Percentiles rank a stretch among this genome's conserved stretches.
phyloP scores from a whole-genome alignment of 371 early-diverging fungal genomes.

The Rhizoclosmatium hyalinum region DNA sequence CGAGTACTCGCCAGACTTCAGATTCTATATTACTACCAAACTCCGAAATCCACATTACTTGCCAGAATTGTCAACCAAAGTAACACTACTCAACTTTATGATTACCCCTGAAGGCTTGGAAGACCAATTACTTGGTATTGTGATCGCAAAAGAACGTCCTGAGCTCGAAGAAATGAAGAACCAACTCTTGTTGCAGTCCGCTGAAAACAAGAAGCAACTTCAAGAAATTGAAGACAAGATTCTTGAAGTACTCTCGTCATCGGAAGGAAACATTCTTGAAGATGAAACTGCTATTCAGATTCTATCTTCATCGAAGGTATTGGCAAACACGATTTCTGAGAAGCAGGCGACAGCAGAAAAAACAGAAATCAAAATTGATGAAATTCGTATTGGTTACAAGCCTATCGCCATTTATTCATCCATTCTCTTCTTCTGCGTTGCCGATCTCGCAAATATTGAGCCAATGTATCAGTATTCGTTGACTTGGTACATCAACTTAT shows the following conservation, averaged over 20 bases:
- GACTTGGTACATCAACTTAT: conserved; percentile 62
- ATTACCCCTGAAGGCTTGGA: conserved; percentile 64
- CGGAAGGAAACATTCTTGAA: conserved; percentile 63
- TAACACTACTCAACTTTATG: conserved; percentile 64
- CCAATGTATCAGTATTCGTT: conserved; percentile 67
- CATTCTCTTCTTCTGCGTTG: conserved; percentile 60
- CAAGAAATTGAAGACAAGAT: conserved; percentile 64
- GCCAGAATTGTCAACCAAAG: conserved; percentile 63
- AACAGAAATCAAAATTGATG: conserved; percentile 62
- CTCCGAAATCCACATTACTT: conserved; percentile 62
- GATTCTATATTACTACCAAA: conserved; percentile 65
- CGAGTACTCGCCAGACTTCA: conserved; percentile 64
- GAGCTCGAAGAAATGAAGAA: conserved; percentile 64
- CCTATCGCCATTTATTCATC: conserved; percentile 59
- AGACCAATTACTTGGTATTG: conserved; percentile 65
- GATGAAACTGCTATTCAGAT: conserved; percentile 66
- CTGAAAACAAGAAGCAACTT: conserved; percentile 61
- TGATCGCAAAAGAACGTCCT: conserved; percentile 64
- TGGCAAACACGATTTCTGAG: conserved; percentile 59
- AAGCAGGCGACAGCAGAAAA: conserved; percentile 61
- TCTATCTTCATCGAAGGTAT: conserved; percentile 59
- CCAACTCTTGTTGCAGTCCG: conserved; percentile 59
- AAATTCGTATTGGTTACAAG: conserved; percentile 60
- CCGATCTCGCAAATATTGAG: conserved; percentile 62
- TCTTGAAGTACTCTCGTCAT: conserved; percentile 57